Evolutionary conservation across 148 eudicot species (phyloP), one percentile per base, ranked within the genome.

Genomic region (Rhododendron molle): DNA sequence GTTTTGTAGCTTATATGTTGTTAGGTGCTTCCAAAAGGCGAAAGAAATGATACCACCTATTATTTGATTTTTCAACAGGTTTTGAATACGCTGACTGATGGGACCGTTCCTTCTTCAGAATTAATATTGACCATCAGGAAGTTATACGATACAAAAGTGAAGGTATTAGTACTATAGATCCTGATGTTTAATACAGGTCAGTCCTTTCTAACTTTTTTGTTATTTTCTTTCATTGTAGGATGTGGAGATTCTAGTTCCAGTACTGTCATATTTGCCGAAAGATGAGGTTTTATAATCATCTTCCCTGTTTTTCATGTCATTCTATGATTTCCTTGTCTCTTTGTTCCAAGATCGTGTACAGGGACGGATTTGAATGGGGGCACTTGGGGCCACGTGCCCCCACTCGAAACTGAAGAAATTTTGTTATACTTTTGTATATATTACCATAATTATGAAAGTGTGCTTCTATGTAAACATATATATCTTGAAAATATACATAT

Each of bases 11-110:
- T 83, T n/a, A 15, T 86, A 52, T 84, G 71, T 84, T 82, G 28
- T n/a, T 82, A 34, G 47, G n/a, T 65, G 32, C 44, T 58, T 76
- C 81, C 71, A 81, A 26, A 34, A 81, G 62, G 56, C 7, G 16
- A 34, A 21, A 78, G 81, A 73, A 60, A 36, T 60, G 56, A 71
- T 82, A 30, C 34, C 76, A 26, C 21, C 10, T 16, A 44, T 81
- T 58, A 13, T 50, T 73, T 86, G 5, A 62, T 87, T 54, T 73
- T 47, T 83, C 67, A 83, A 65, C 91, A 97, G 99, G 98, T 97
- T 90, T 88, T 97, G 91, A 94, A 94, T 88, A 95, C 92, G 18
- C 92, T 97, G 43, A 97, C 98, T n/a, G 99, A 95, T 76, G 98
- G 98, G 88, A 89, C 87, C 46, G 85, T 85, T 90, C 99, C 99